Conservation (phyloP, 176 grass and related monocot genomes). For the Rhynchospora tenuis region DNA sequence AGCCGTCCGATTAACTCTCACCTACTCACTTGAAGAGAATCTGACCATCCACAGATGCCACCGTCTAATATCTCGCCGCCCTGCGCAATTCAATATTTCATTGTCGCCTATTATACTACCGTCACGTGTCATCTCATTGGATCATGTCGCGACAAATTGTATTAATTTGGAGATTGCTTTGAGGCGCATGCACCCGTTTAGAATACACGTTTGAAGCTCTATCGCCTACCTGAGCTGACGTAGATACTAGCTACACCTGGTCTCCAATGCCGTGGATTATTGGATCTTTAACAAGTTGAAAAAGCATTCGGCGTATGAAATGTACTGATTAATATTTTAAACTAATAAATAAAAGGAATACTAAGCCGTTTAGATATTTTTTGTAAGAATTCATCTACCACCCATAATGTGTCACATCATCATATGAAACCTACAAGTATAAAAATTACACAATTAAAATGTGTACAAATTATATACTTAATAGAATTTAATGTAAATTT, state of each 20-base stretch:
- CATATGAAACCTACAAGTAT: not conserved
- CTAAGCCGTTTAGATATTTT: no score
- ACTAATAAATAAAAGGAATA: no score
- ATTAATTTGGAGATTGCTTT: slow-evolving; percentile 15
- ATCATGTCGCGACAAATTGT: slow-evolving; percentile 2
- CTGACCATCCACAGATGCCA: not conserved
- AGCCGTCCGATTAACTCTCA: not conserved
- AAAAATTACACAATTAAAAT: not conserved
- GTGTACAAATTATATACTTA: not conserved
- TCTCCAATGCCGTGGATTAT: not conserved
- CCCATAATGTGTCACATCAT: not conserved
- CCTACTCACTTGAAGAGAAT: slow-evolving; percentile 4
- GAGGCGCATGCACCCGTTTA: slow-evolving; percentile 4
- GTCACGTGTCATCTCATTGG: slow-evolving; percentile 14
- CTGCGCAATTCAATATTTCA: not conserved
- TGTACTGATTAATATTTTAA: no score
- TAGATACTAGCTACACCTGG: not conserved
- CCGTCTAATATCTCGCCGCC: slow-evolving; percentile 12
- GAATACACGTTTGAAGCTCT: slow-evolving; percentile 16
- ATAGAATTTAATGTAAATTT: not conserved
- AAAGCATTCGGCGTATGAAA: no score
- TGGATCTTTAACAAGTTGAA: no score
- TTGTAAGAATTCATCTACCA: no score
- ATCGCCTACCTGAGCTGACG: not conserved
- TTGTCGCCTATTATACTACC: slow-evolving; percentile 13